phyloP scores from a whole-genome alignment of 352 stramenopile genomes.

The Blastocystis sp. region DNA sequence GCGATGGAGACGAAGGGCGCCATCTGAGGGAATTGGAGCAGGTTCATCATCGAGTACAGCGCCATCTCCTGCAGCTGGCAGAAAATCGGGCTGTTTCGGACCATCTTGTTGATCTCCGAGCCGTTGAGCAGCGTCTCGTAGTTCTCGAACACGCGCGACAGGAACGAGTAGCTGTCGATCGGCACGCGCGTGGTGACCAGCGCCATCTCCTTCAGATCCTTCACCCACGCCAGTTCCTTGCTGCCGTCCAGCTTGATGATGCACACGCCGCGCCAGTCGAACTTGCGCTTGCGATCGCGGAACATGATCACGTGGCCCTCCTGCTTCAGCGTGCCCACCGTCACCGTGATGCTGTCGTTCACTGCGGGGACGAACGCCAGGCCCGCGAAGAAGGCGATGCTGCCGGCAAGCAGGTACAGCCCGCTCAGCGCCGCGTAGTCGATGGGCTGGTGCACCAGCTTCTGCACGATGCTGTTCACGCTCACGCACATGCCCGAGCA shows the following conservation, averaged over 20 bases:
- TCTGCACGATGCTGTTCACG: conserved; percentile 16
- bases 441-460: conserved; percentile 24
- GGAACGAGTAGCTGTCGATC: conserved; percentile 48
- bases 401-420: conserved; percentile 33
- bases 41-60: conserved; percentile 44
- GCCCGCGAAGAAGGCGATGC: conserved; percentile 34
- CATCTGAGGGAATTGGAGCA: conserved; percentile 37
- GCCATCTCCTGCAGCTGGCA: conserved; percentile 38
- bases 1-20: conserved; percentile 1
- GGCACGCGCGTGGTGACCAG: conserved; percentile 18
- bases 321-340: conserved; percentile 34
- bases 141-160: conserved; percentile 34
- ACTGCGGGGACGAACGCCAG: neutral
- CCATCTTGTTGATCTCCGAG: neutral
- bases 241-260: conserved; percentile 46
- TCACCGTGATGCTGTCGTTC: conserved; percentile 23
- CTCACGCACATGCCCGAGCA: neutral
- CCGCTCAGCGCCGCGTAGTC: neutral
- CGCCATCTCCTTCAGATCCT: conserved; percentile 27
- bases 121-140: conserved; percentile 17
- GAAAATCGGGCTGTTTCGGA: conserved; percentile 3
- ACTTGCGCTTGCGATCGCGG: conserved; percentile 21
- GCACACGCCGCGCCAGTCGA: neutral
- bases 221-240: conserved; percentile 62
- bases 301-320: conserved; percentile 56